Base-by-base conservation (phyloP, 305 asterid species). In the Petunia hybrid region DNA sequence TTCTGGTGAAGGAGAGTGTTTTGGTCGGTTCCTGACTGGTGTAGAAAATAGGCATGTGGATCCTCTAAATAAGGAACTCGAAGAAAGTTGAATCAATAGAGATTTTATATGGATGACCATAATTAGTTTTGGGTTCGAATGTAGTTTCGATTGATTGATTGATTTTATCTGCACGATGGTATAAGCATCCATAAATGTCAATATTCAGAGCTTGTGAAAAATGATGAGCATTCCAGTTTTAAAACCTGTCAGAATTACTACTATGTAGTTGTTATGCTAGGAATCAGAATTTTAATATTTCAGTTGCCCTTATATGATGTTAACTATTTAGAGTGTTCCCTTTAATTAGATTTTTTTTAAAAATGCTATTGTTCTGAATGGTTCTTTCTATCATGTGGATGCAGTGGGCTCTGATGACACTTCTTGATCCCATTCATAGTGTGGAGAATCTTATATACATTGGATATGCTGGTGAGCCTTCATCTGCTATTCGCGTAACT, bases 351-450 rank as follows among this genome's bases (percentile, higher is more conserved):
- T 53, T 22, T 74, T 53, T 36, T 60, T 14, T 22, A 22, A 22
- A 7, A 36, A 13, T 53, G 48, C 38, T 74, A 74, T 36, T 36
- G 48, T 53, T 74, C n/a, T 74, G 38, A 22, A 74, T 36, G 46
- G 13, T 74, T 74, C 48, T 36, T 74, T 46, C n/a, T 53, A 36
- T 7, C 48, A 36, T 4, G 63, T 53, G 64, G 63, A 10, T 83
- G 85, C 96, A 94, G 99, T 96, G 99, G 99, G 90, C 97, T 76
- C 93, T 96, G 82, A 94, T 94, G 98, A 89, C 98, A 69, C 98
- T 96, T 89, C 87, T 94, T 80, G 98, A 96, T 81, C 98, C 99
- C 76, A 86, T 94, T 79, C 91, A 85, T 83, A 89, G 93, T 76
- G 90, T 94, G 77, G 99, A 94, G 90, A 88, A 91, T 87, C 98